Evolutionary conservation across 495 filamentous ascomycete genomes (phyloP).

Genomic region (Hypoxylon crocopeplum): DNA sequence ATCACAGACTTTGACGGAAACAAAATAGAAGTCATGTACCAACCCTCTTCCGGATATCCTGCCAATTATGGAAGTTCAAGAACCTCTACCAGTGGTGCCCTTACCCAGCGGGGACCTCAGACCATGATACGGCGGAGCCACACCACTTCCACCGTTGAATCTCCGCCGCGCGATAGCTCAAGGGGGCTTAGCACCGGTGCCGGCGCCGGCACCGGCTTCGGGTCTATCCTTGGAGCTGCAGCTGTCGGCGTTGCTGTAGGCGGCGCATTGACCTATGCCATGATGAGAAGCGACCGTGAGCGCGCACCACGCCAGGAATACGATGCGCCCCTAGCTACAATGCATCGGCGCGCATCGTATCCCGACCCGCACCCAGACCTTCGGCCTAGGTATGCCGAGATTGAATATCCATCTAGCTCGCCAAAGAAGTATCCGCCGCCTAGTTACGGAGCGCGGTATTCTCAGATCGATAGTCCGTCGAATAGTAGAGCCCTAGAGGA

Average conservation of each 20-base stretch:
- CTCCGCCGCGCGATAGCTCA: slow-evolving; percentile 44
- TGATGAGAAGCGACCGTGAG: slow-evolving; percentile 63
- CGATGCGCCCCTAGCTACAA: slow-evolving; percentile 33
- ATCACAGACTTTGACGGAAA: slow-evolving; percentile 60
- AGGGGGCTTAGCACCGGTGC: slow-evolving; percentile 27
- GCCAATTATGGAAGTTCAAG: slow-evolving; percentile 40
- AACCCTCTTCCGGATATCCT: slow-evolving; percentile 36
- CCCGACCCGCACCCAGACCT: slow-evolving; percentile 44
- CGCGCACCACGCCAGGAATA: slow-evolving; percentile 50
- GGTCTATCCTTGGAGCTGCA: slow-evolving; percentile 69
- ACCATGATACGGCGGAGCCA: slow-evolving; percentile 46
- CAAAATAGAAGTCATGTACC: slow-evolving; percentile 54
- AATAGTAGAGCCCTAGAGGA: slow-evolving; percentile 52
- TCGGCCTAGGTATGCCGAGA: slow-evolving; percentile 41
- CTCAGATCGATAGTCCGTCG: slow-evolving; percentile 34
- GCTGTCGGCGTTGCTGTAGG: slow-evolving; percentile 79
- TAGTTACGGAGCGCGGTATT: slow-evolving; percentile 49
- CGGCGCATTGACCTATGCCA: slow-evolving; percentile 76
- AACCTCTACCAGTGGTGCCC: slow-evolving; percentile 33
- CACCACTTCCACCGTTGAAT: slow-evolving; percentile 42
- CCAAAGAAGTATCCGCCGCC: slow-evolving; percentile 39
- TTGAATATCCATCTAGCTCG: slow-evolving; percentile 39
- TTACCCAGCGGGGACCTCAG: slow-evolving; percentile 34
- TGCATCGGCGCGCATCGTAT: slow-evolving; percentile 48
- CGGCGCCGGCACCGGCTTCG: slow-evolving; percentile 51